A percentile compares a stretch with the other conserved stretches of the same genome.
Conservation (phyloP, 1,139 yeast genomes). For the Blastobotrys serpentis region DNA sequence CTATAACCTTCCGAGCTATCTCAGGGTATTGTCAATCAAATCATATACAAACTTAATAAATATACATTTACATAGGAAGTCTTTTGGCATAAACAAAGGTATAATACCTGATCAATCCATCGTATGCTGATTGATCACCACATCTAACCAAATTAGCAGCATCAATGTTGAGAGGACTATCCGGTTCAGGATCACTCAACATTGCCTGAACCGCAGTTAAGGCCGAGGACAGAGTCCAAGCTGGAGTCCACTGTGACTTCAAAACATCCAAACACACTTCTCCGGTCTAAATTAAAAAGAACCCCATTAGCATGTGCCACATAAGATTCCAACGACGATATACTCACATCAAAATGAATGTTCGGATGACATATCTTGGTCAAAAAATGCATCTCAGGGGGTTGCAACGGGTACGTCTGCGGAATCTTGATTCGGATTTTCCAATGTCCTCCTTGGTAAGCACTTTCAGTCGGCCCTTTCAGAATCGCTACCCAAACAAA, state of each 20-base stretch:
- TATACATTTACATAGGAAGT: conserved; percentile 9
- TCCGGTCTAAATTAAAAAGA: conserved; percentile 63
- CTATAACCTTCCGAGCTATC: no score
- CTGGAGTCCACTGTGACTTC: conserved; percentile 77
- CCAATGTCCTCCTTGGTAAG: conserved; percentile 58
- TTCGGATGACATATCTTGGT: conserved; percentile 72
- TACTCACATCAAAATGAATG: conserved; percentile 50
- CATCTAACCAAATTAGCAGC: conserved; percentile 71
- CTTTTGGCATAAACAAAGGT: conserved; percentile 42
- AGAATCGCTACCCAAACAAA: conserved; percentile 61
- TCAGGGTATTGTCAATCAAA: no score
- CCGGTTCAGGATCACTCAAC: conserved; percentile 76
- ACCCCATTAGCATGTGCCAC: not conserved
- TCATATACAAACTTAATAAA: not conserved
- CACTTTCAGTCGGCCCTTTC: conserved; percentile 55
- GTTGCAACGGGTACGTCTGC: conserved; percentile 60
- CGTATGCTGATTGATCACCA: conserved; percentile 57
- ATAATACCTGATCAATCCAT: conserved; percentile 62
- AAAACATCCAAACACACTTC: conserved; percentile 84
- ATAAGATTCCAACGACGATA: no score
- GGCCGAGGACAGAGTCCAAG: conserved; percentile 76
- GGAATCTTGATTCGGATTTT: conserved; percentile 52
- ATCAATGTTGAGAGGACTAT: conserved; percentile 82
- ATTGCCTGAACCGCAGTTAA: conserved; percentile 69
- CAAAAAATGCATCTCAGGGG: conserved; percentile 61